Percentiles rank a stretch among this genome's conserved stretches.
Evolutionary conservation across 2,329 filamentous ascomycete species (phyloP).

Genomic region (Penicillium sp.): DNA sequence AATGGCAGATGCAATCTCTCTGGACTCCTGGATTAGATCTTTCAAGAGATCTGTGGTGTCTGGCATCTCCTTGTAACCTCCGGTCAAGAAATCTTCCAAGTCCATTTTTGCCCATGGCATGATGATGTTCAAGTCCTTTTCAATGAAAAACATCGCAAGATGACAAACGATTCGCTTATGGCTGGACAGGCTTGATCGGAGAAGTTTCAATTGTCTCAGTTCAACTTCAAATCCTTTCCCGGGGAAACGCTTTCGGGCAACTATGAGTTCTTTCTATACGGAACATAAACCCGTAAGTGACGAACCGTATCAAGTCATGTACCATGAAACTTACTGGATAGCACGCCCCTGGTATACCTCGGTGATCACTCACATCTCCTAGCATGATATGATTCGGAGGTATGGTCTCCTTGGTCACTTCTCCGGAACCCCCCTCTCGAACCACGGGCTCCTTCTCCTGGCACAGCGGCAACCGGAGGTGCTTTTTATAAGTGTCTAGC

Average conservation of each 20-base stretch:
- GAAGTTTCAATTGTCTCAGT: not conserved
- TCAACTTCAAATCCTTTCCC: not conserved
- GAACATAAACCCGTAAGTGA: not conserved
- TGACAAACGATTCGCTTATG: slow-evolving; percentile 13
- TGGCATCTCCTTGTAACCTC: not conserved
- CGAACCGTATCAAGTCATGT: too few relatives aligned
- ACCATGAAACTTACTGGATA: not conserved
- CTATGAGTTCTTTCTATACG: not conserved
- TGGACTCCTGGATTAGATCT: slow-evolving; percentile 16
- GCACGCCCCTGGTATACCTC: not conserved
- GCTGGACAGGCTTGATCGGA: not conserved
- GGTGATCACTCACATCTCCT: not conserved
- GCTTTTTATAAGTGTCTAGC: not conserved
- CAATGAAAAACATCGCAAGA: slow-evolving; percentile 12
- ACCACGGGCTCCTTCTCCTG: not conserved
- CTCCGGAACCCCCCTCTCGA: not conserved
- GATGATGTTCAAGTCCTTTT: slow-evolving; percentile 18
- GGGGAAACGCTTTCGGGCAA: not conserved
- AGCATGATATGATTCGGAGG: not conserved
- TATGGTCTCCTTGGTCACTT: not conserved
- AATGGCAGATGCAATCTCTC: slow-evolving; percentile 16
- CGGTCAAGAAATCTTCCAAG: slow-evolving; percentile 16
- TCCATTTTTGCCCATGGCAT: slow-evolving; percentile 19
- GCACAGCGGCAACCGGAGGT: not conserved
- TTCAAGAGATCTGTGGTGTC: not conserved